Conservation (phyloP, 257 asterid genomes). For the Oldenlandia corymbosa region DNA sequence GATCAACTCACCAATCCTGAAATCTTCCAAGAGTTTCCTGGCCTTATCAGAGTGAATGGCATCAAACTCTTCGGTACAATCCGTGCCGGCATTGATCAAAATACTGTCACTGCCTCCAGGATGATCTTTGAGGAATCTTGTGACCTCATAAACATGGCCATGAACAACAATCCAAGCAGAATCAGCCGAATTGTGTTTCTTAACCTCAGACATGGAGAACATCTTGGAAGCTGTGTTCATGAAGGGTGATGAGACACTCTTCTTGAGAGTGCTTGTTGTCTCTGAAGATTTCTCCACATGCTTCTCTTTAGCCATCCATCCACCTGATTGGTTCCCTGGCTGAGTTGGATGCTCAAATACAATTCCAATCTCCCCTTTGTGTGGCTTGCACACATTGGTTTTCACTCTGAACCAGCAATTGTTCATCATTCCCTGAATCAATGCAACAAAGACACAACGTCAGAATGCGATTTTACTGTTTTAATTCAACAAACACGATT, state of each 20-base stretch:
- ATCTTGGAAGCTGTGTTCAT: constrained; percentile 65
- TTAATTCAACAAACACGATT: no score
- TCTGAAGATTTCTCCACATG: constrained; percentile 49
- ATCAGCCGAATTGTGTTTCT: constrained; percentile 56
- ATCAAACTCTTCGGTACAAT: constrained; percentile 90
- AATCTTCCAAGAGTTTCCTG: constrained; percentile 62
- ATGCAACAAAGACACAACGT: not conserved
- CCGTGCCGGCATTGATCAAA: constrained; percentile 87
- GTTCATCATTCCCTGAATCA: constrained; percentile 93
- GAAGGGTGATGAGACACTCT: constrained; percentile 75
- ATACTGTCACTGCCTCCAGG: constrained; percentile 94
- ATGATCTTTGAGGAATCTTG: constrained; percentile 72
- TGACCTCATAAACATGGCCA: constrained; percentile 79
- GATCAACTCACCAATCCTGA: constrained; percentile 68
- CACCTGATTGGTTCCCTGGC: constrained; percentile 81
- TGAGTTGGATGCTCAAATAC: constrained; percentile 94
- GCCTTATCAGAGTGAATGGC: constrained; percentile 89
- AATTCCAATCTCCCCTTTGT: constrained; percentile 78
- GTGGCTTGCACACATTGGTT: constrained; percentile 70
- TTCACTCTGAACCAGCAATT: constrained; percentile 91
- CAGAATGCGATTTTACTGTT: no score
- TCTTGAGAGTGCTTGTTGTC: constrained; percentile 45
- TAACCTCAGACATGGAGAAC: constrained; percentile 62
- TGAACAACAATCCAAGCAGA: constrained; percentile 93
- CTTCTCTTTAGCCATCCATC: constrained; percentile 94